Evolutionary conservation across 176 grass and related monocot genomes (phyloP).

Genomic region (Hsuehochloa calcarea): DNA sequence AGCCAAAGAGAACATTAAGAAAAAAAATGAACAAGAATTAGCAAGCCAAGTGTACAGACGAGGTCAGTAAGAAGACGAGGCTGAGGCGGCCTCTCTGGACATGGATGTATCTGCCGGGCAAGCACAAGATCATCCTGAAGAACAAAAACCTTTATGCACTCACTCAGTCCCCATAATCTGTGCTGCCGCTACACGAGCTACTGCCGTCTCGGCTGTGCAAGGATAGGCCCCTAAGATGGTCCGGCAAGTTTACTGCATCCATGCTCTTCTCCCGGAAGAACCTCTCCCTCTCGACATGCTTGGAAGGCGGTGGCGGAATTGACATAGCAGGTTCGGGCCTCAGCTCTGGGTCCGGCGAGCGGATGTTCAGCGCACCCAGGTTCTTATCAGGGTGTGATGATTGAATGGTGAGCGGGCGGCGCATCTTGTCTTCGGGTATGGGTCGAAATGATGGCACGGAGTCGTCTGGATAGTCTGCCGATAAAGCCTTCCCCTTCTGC

Average conservation of each 20-base stretch:
- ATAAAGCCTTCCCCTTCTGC: constrained; percentile 83
- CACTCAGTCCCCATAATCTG: constrained; percentile 72
- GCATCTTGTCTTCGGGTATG: constrained; percentile 74
- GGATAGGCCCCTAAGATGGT: constrained; percentile 61
- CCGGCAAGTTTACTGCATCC: constrained; percentile 42
- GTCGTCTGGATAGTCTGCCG: constrained; percentile 52
- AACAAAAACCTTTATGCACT: constrained; percentile 24
- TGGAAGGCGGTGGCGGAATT: constrained; percentile 67
- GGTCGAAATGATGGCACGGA: constrained; percentile 40
- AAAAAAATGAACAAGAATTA: constrained; percentile 24
- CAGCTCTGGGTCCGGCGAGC: constrained; percentile 26
- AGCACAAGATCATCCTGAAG: neutral
- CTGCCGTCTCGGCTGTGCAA: constrained; percentile 60
- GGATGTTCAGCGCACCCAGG: constrained; percentile 30
- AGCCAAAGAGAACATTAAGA: neutral
- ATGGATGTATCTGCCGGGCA: constrained; percentile 34
- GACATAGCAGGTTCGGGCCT: constrained; percentile 30
- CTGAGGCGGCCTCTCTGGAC: constrained; percentile 17
- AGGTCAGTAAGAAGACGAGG: constrained; percentile 33
- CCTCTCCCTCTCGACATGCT: constrained; percentile 71
- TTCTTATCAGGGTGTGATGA: constrained; percentile 40
- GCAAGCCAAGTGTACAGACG: constrained; percentile 46
- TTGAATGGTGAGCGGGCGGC: constrained; percentile 66
- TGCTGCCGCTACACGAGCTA: constrained; percentile 79
- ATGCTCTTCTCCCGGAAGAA: constrained; percentile 78